A percentile compares a stretch with the other conserved stretches of the same genome.
Evolutionary conservation across 2,329 filamentous ascomycete genomes (phyloP).

Genomic region (Thelonectria blattea): DNA sequence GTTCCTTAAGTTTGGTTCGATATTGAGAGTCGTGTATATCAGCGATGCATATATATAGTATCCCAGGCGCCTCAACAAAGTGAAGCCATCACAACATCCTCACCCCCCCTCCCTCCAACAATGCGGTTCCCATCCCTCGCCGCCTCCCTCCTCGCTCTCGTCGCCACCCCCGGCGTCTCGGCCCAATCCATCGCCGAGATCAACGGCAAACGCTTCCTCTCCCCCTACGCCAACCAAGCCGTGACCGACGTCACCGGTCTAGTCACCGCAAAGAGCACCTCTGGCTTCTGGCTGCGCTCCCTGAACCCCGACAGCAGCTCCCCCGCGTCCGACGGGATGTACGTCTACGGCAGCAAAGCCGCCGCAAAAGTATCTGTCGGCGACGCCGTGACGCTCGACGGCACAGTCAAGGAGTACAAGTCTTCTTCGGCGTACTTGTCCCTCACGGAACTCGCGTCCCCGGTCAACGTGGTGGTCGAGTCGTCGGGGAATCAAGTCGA

Average conservation of each 20-base stretch:
- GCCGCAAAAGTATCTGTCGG: constrained; percentile 62
- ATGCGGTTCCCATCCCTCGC: constrained; percentile 43
- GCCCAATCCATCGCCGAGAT: constrained; percentile 64
- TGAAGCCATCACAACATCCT: not conserved
- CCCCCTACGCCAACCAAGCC: constrained; percentile 61
- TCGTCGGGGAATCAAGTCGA: constrained; percentile 60
- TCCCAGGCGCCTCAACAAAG: not conserved
- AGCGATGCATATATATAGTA: not conserved
- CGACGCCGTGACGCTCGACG: constrained; percentile 66
- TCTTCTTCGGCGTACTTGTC: constrained; percentile 63
- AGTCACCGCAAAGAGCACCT: constrained; percentile 66
- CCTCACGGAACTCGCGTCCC: constrained; percentile 66
- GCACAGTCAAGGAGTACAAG: constrained; percentile 62
- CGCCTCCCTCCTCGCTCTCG: constrained; percentile 35
- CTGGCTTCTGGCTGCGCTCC: constrained; percentile 70
- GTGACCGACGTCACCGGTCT: constrained; percentile 67
- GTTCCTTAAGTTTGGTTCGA: too few relatives aligned
- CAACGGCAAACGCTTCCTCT: constrained; percentile 70
- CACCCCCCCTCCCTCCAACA: constrained; percentile 12
- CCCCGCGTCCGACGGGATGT: constrained; percentile 68
- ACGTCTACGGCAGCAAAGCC: constrained; percentile 63
- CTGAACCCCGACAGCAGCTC: constrained; percentile 60
- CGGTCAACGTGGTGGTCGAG: constrained; percentile 58
- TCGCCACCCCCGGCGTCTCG: constrained; percentile 32
- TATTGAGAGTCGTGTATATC: not conserved